Evolutionary conservation across 192 early-diverging fungal species (phyloP).

Genomic region (Jimgerdemannia flammicorona): DNA sequence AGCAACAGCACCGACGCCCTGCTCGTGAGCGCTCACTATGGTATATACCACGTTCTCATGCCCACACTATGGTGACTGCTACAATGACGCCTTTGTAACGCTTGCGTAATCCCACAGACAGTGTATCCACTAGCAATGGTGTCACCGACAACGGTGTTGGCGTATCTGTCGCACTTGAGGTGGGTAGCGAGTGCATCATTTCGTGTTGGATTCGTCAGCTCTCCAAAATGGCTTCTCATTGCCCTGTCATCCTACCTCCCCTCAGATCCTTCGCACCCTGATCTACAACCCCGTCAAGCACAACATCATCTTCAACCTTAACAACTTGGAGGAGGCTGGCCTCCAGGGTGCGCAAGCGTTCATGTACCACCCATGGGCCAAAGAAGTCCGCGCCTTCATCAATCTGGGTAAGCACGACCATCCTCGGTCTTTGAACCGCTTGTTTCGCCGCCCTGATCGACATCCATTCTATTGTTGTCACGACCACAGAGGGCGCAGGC

Average conservation of each 20-base stretch:
- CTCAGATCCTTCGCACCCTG: conserved; percentile 53
- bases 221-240: neutral
- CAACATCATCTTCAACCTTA: conserved; percentile 66
- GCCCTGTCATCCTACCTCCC: neutral
- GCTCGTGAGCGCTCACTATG: conserved; percentile 67
- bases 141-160: conserved; percentile 71
- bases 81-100: neutral
- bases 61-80: neutral
- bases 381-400: conserved; percentile 58
- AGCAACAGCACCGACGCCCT: conserved; percentile 40
- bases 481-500: conserved; percentile 57
- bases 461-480: neutral
- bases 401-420: conserved; percentile 45
- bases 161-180: conserved; percentile 58
- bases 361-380: conserved; percentile 62
- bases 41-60: conserved; percentile 21
- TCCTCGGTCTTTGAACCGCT: neutral
- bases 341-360: conserved; percentile 59
- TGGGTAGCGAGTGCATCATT: neutral
- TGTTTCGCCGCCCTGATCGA: neutral
- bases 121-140: conserved; percentile 64
- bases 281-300: conserved; percentile 52
- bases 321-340: conserved; percentile 69
- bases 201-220: neutral
- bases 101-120: conserved; percentile 34